phyloP scores from a whole-genome alignment of 345 rosid species.

The Cardamine chenopodiifolia region DNA sequence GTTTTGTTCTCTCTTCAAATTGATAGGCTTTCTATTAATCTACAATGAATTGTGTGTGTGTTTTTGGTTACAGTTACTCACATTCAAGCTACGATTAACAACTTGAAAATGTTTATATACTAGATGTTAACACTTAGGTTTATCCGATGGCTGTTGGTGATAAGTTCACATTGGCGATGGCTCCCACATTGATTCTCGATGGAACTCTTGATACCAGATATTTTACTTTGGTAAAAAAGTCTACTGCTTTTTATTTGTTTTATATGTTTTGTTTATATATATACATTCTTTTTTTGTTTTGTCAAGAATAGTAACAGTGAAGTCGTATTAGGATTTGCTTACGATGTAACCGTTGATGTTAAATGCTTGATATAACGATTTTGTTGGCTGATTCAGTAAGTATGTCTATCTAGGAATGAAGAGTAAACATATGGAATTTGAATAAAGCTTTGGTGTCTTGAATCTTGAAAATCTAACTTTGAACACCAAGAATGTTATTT shows the following conservation, averaged over 20 bases:
- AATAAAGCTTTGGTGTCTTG: neutral
- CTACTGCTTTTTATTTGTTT: neutral
- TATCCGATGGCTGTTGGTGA: constrained; percentile 62
- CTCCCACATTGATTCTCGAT: constrained; percentile 66
- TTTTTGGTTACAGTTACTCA: constrained; percentile 58
- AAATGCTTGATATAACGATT: neutral
- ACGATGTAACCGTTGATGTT: too few relatives aligned
- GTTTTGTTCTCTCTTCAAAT: neutral
- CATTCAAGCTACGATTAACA: constrained; percentile 62
- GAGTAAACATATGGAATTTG: neutral
- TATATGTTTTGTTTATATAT: too few relatives aligned
- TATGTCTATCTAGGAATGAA: too few relatives aligned
- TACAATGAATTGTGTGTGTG: constrained; percentile 22
- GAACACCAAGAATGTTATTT: constrained; percentile 12
- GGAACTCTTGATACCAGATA: constrained; percentile 75
- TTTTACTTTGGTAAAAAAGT: constrained; percentile 54
- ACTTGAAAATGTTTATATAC: constrained; percentile 67
- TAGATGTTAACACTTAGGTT: constrained; percentile 66
- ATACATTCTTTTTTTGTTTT: too few relatives aligned
- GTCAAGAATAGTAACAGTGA: too few relatives aligned
- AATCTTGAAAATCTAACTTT: neutral
- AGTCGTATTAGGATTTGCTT: too few relatives aligned
- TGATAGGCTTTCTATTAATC: neutral
- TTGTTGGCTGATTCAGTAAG: neutral
- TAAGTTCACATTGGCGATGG: constrained; percentile 67